These are phyloP conservation scores for Leccinum rimulosum DNA, from an alignment of 768 basidiomycete genomes.

Conservation along the genomic window DNA sequence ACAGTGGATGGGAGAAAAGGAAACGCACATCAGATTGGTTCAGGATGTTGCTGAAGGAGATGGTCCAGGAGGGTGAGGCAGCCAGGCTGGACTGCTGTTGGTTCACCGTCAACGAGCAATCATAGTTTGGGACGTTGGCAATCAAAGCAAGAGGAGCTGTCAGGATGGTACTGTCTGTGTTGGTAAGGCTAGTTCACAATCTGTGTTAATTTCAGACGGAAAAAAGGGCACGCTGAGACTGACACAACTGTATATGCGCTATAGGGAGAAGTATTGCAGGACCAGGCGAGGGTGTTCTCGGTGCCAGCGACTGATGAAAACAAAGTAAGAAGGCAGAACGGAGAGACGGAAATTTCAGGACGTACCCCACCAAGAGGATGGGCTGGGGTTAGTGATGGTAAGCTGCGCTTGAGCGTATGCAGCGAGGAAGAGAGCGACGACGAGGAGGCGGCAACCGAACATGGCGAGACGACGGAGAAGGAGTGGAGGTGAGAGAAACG, in stretches of 20 bases:
- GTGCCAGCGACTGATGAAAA: conserved; percentile 48
- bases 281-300: conserved; percentile 59
- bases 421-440: conserved; percentile 39
- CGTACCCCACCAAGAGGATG: conserved; percentile 62
- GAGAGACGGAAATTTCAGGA: conserved; percentile 7
- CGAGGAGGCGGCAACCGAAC: conserved; percentile 32
- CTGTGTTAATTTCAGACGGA: conserved; percentile 3
- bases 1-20: not conserved
- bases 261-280: conserved; percentile 42
- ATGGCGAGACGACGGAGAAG: conserved; percentile 25
- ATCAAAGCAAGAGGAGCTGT: conserved; percentile 40
- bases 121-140: conserved; percentile 49
- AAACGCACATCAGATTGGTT: conserved; percentile 54
- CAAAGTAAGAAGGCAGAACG: not conserved
- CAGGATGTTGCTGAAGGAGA: conserved; percentile 48
- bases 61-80: conserved; percentile 45
- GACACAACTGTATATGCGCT: conserved; percentile 49
- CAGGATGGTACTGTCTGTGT: conserved; percentile 41
- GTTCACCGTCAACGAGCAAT: conserved; percentile 56
- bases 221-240: not conserved
- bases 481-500: conserved; percentile 19
- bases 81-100: conserved; percentile 42
- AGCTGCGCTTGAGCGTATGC: conserved; percentile 40
- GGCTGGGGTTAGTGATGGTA: conserved; percentile 43
- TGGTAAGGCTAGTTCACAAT: conserved; percentile 39